Conservation (phyloP, 2,329 filamentous ascomycete genomes). For the Alternaria arborescens region DNA sequence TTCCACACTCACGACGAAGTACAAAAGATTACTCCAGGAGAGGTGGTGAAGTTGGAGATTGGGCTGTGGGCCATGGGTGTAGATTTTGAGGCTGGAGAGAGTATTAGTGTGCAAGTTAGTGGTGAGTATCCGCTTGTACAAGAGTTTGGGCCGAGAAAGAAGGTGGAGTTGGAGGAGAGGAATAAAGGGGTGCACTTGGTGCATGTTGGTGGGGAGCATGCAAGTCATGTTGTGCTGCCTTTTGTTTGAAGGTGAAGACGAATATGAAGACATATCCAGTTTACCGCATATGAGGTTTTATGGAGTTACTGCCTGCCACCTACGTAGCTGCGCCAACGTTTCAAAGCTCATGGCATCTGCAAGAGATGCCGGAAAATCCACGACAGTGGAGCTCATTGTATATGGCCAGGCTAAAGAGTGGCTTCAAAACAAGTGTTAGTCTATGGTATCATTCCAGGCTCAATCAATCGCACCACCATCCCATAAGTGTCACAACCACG, state of each 20-base stretch:
- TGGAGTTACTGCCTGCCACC: too few species aligned
- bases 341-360: too few species aligned
- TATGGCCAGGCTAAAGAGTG: not conserved
- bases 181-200: slow-evolving; percentile 21
- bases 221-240: slow-evolving; percentile 13
- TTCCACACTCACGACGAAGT: slow-evolving; percentile 53
- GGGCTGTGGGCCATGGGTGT: slow-evolving; percentile 47
- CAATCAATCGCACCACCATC: not conserved
- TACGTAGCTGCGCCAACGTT: too few species aligned
- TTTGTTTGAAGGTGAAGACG: not conserved
- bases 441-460: slow-evolving; percentile 21
- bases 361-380: too few species aligned
- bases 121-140: slow-evolving; percentile 17
- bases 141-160: slow-evolving; percentile 15
- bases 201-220: slow-evolving; percentile 16
- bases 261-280: not conserved
- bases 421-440: not conserved
- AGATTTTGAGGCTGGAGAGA: slow-evolving; percentile 51
- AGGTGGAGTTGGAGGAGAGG: slow-evolving; percentile 12
- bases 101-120: slow-evolving; percentile 10
- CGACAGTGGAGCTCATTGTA: too few species aligned
- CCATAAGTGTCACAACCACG: not conserved
- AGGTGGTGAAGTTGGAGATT: slow-evolving; percentile 35
- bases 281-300: too few species aligned
- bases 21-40: slow-evolving; percentile 51